Conservation (phyloP, 495 filamentous ascomycete species). For the Pyrenula massariospora region DNA sequence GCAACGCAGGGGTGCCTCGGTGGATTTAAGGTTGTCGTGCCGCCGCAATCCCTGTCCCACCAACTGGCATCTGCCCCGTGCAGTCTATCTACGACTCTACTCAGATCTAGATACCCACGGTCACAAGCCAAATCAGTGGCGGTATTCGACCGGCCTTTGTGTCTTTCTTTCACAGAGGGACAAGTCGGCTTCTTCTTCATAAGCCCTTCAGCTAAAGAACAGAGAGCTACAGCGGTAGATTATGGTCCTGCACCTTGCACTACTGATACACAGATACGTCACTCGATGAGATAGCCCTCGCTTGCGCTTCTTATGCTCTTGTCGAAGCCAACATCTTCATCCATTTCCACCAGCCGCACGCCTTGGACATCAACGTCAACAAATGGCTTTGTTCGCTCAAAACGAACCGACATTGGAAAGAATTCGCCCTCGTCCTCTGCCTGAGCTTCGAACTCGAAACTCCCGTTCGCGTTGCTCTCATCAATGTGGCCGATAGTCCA, state of each 20-base stretch:
- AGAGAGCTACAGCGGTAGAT: no score
- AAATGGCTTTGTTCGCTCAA: slow-evolving; percentile 76
- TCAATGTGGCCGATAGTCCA: slow-evolving; percentile 82
- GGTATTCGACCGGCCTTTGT: no score
- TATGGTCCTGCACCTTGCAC: no score
- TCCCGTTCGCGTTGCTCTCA: slow-evolving; percentile 66
- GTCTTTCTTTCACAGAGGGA: no score
- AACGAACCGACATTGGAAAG: slow-evolving; percentile 90
- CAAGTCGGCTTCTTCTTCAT: no score
- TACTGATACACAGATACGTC: no score
- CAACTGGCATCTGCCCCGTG: no score
- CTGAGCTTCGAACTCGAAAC: slow-evolving; percentile 88
- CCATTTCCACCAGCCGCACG: slow-evolving; percentile 64
- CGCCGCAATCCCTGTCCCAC: background rate
- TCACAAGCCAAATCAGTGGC: no score
- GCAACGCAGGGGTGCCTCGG: background rate
- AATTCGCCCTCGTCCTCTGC: slow-evolving; percentile 78
- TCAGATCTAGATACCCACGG: no score
- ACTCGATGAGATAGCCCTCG: slow-evolving; percentile 74
- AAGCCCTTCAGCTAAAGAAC: no score
- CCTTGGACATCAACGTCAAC: slow-evolving; percentile 78
- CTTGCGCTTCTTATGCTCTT: slow-evolving; percentile 82
- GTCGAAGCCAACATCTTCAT: slow-evolving; percentile 72
- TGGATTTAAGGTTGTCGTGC: background rate
- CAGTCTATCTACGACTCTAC: no score